Evolutionary conservation across 345 rosid species (phyloP), one percentile per base, ranked within the genome.

Genomic region (Excoecaria cochinchinensis): DNA sequence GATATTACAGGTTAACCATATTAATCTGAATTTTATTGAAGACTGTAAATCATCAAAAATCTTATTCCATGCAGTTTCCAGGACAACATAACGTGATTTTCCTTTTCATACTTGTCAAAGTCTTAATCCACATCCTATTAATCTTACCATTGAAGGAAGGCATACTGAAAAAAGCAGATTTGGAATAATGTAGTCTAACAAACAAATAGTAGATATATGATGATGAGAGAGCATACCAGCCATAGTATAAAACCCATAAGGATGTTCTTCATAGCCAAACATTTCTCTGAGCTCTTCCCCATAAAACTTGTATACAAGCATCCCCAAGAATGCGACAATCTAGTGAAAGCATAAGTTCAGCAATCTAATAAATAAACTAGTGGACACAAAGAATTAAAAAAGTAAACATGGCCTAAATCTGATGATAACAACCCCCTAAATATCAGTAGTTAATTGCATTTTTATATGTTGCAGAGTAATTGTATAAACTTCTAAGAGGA

Each of bases 181-280:
- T 56, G 19, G 50, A 22, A 19, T 22, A 15, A 63, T 9, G 71
- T 42, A 38, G 55, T 67, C 48, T 55, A 21, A 67, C 44, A 65
- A 74, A 58, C 36, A 64, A 44, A 48, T 19, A 66, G 31, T n/a
- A 52, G 40, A 38, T 51, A 67, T 16, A 17, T 11, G 12, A 52
- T 46, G 57, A 66, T 59, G 69, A 78, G 53, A 62, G 39, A 48
- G 58, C 82, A 4, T 87, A 96, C 99, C 99, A 72, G 97, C 97
- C 90, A 96, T 90, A 14, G 96, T 90, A 78, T 96, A 96, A 80
- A 96, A 96, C 12, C 92, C 99, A 81, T 92, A 93, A 25, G 99
- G 99, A 83, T 96, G 99, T 74, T 96, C 98, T 69, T 93, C 99
- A 63, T 93, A 95, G 78, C 97, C 98, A 78, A 95, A 95, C 95